Conservation (phyloP, 352 stramenopile genomes). For the Globisporangium spiculum region DNA sequence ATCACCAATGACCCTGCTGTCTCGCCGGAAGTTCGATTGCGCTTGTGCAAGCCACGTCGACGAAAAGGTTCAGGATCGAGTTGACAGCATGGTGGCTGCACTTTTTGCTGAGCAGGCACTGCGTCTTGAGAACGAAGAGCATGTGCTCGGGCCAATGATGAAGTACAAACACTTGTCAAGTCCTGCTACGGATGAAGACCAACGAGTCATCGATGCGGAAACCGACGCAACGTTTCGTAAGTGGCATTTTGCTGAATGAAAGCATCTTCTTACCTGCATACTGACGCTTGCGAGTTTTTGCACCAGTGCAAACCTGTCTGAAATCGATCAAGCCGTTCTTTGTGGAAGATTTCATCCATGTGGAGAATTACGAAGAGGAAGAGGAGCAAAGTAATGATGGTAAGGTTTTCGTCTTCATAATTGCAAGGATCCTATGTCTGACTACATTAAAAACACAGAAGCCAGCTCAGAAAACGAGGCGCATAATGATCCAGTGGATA, state of each 20-base stretch:
- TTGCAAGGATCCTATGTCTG: neutral
- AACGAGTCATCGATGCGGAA: neutral
- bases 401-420: neutral
- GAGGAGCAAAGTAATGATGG: neutral
- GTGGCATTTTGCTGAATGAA: neutral
- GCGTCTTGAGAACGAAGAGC: neutral
- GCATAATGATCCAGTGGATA: neutral
- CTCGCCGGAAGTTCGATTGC: neutral
- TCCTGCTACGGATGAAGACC: neutral
- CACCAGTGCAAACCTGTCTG: neutral
- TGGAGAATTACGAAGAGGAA: neutral
- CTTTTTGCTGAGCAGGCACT: neutral
- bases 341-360: neutral
- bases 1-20: neutral
- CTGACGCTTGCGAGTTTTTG: neutral
- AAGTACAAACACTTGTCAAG: neutral
- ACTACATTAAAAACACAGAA: neutral
- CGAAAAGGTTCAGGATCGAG: neutral
- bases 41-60: neutral
- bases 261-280: neutral
- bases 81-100: neutral
- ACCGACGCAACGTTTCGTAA: neutral
- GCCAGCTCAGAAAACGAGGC: neutral
- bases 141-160: neutral
- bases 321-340: conserved; percentile 1